A percentile compares a stretch with the other conserved stretches of the same genome.
Evolutionary conservation across 495 filamentous ascomycete genomes (phyloP).

Genomic region (Trichocladium uniseriatum): DNA sequence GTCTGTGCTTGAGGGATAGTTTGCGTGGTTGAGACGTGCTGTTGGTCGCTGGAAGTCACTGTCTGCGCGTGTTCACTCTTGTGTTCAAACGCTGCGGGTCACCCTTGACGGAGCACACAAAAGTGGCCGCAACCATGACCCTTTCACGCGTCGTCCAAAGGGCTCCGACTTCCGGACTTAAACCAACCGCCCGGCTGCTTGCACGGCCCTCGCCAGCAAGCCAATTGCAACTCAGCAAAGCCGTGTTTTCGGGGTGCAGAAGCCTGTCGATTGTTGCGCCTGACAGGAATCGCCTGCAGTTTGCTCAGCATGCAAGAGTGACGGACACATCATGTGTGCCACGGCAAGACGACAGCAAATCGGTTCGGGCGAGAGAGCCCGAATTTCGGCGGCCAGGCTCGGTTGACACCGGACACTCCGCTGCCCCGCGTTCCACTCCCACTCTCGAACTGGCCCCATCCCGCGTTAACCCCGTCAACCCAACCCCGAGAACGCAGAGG

Average conservation of each 20-base stretch:
- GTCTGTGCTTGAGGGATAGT: not conserved
- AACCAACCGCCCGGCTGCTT: not conserved
- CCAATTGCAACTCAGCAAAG: not conserved
- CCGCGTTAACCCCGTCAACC: not conserved
- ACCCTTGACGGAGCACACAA: too few relatives aligned
- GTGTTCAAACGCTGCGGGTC: too few relatives aligned
- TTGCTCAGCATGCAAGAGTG: too few relatives aligned
- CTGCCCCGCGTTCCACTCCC: slow-evolving; percentile 14
- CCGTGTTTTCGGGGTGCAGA: not conserved
- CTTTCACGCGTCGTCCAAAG: slow-evolving; percentile 8
- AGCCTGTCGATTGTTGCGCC: not conserved
- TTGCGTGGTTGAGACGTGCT: not conserved
- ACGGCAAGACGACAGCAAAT: not conserved
- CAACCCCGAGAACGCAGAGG: not conserved
- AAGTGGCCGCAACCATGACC: not conserved
- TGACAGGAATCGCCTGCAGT: not conserved
- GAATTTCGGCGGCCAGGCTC: slow-evolving; percentile 11
- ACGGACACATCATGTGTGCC: too few relatives aligned
- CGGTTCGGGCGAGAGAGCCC: not conserved
- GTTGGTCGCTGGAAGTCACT: not conserved
- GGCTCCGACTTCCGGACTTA: not conserved
- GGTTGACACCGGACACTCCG: slow-evolving; percentile 10
- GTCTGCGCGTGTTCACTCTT: too few relatives aligned
- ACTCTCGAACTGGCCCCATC: slow-evolving; percentile 1
- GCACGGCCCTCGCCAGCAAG: not conserved